Conservation (phyloP, 306 rosid species). For the Ormosia semicastrata region DNA sequence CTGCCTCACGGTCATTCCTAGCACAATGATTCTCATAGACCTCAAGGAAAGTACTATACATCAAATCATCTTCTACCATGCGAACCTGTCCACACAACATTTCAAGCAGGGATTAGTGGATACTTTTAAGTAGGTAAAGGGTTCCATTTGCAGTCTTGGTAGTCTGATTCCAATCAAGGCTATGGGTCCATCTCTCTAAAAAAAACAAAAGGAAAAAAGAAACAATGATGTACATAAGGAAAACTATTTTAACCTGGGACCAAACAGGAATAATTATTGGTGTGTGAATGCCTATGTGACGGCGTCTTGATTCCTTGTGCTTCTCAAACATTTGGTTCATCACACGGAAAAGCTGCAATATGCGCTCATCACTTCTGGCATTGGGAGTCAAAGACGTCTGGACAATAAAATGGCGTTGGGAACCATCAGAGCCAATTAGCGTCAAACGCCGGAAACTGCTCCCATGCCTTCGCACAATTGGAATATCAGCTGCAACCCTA, state of each 20-base stretch:
- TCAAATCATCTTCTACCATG: constrained; percentile 98
- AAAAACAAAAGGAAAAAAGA: neutral
- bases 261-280: constrained; percentile 99
- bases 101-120: constrained; percentile 23
- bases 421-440: constrained; percentile 97
- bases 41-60: constrained; percentile 99
- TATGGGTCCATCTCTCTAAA: neutral
- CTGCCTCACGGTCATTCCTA: constrained; percentile 93
- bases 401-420: constrained; percentile 98
- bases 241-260: constrained; percentile 76
- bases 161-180: neutral
- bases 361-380: constrained; percentile 98
- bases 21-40: constrained; percentile 99
- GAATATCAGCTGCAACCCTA: constrained; percentile 97
- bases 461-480: constrained; percentile 97
- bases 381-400: constrained; percentile 98
- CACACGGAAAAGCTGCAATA: constrained; percentile 96
- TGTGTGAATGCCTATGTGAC: constrained; percentile 91
- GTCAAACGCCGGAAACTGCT: constrained; percentile 98
- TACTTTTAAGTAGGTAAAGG: neutral
- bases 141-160: neutral
- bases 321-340: constrained; percentile 99
- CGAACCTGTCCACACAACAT: constrained; percentile 69
- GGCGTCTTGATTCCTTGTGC: constrained; percentile 99
- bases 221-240: constrained; percentile 8